Base-by-base conservation (phyloP, 306 rosid species). In the Cotoneaster glaucophyllus region DNA sequence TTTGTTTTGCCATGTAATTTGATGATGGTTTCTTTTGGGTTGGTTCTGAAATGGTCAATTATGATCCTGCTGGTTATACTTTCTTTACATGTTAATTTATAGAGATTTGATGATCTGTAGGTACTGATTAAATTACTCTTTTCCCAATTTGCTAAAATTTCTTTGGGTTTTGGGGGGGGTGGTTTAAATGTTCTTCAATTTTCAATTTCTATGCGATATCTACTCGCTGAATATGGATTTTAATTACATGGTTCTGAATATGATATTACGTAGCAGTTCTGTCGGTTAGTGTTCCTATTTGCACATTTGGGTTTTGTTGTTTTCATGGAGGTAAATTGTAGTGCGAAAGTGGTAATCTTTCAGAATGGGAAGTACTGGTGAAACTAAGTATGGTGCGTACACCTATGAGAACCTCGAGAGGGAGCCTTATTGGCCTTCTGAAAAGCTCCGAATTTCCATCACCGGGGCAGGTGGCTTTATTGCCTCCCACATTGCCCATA, bases 401-500 rank as follows among this genome's bases (percentile, higher is more conserved):
- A 95, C 97, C 39, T 92, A 89, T 64, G 77, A 95, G 80, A 83
- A 70, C 54, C 97, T 95, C 21, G 97, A 89, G 87, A 90, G 99
- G 63, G 97, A 95, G 71, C 89, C 85, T 45, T 95, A 95, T 63
- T 95, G 99, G 99, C 96, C 99, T 57, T 81, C 96, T 1, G 91
- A 90, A 44, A 95, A 92, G 79, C 92, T 95, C 41, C 85, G 92
- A 32, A 95, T 95, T 77, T 95, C 96, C 39, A 89, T 95, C 61
- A 95, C 99, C 1, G 99, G 99, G 11, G 97, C 97, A 15, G 99
- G 99, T 54, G 99, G 99, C 11, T 95, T 95, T 74, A 92, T 95
- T 2, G 99, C 97, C 59, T 95, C 99, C 2, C 99, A 95, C 90
- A 92, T 95, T 79, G 99, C 99, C 1, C 91, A 98, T 48, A 93